Conservation (phyloP, 305 asterid species). For the Solanum hybrid region DNA sequence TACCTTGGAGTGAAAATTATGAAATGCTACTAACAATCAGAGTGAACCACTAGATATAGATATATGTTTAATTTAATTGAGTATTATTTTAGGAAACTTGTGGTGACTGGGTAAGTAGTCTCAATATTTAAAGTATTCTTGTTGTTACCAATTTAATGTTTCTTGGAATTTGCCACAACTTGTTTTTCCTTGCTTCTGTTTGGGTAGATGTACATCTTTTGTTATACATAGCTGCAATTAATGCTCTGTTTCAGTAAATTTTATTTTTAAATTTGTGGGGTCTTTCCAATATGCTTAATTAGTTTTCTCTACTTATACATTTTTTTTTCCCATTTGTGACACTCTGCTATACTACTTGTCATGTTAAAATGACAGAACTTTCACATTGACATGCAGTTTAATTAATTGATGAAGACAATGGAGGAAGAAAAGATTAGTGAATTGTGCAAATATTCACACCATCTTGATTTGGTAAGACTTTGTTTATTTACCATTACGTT, state of each 20-base stretch:
- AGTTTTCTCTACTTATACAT: background rate
- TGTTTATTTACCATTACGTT: background rate
- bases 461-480: slow-evolving; percentile 10
- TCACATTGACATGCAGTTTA: background rate
- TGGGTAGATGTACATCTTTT: slow-evolving; percentile 36
- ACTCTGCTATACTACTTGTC: background rate
- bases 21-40: background rate
- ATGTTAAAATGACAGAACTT: background rate
- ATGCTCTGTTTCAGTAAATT: slow-evolving; percentile 26
- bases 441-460: slow-evolving; percentile 11
- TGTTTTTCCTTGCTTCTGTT: slow-evolving; percentile 28
- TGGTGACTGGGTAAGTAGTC: slow-evolving; percentile 23
- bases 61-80: slow-evolving; percentile 21
- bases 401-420: background rate
- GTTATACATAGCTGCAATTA: slow-evolving; percentile 45
- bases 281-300: slow-evolving; percentile 3
- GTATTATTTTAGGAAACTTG: slow-evolving; percentile 12
- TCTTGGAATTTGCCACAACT: slow-evolving; percentile 35
- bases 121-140: slow-evolving; percentile 9
- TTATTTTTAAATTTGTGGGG: slow-evolving; percentile 16
- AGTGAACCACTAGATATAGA: background rate
- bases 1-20: background rate
- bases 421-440: slow-evolving; percentile 17
- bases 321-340: background rate
- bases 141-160: slow-evolving; percentile 37